Evolutionary conservation across 208 protist genomes (phyloP), one percentile per base, ranked within the genome.

Genomic region (Leishmania braziliensis): DNA sequence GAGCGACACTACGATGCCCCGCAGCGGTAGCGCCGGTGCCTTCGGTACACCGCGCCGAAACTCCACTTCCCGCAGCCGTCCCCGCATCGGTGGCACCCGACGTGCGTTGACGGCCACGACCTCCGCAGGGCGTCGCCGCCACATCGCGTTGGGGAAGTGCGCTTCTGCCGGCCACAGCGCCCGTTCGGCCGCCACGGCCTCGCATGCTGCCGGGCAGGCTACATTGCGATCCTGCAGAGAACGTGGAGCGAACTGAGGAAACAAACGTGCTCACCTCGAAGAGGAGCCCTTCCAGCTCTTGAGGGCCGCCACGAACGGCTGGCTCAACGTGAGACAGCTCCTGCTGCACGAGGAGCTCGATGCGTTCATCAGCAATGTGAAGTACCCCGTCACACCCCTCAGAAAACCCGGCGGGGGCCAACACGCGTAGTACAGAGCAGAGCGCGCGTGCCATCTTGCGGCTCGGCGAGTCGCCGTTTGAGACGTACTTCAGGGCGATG

Each of bases 361-460:
- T 88, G 58, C 88, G 91, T 23, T 85, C 86, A 68, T 94, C 88
- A 26, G 46, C 46, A 39, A 91, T 88, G 29, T 62, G 62, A 51
- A 88, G 79, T 18, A 66, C 50, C 5, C 48, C 53, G 56, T 33
- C 36, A 20, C 63, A 63, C 54, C 66, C 79, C 80, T 79, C 51
- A 63, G 76, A 68, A 43, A 65, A 72, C 6, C 51, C 60, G 33
- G 65, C 77, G 3, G 82, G 53, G 20, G 51, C 78, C 46, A 86
- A 54, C 53, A 86, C 70, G 39, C 85, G 84, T n/a, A 97, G 81
- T n/a, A 92, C 85, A 43, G 91, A 91, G 82, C 85, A 92, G 33
- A 97, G 79, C 16, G 92, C 89, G 20, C 94, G 89, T 23, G 92
- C 91, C 94, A 97, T 96, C 70, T 91, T 92, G 66, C 94, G 89